Evolutionary conservation across 495 filamentous ascomycete genomes (phyloP).

Genomic region (Penicillium bialowiezense): DNA sequence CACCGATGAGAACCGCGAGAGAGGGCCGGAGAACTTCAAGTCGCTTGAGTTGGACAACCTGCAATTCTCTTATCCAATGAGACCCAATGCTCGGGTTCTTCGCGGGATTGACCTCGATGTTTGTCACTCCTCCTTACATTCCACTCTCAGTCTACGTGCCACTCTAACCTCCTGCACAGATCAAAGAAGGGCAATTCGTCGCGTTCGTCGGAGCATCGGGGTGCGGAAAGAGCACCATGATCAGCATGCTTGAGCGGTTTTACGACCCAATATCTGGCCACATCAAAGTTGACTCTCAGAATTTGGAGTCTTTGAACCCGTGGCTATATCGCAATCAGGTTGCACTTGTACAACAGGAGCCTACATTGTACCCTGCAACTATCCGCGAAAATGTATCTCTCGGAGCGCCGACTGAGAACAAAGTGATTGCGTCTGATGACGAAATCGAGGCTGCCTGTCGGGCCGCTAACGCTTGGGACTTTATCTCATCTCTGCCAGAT

Average conservation of each 20-base stretch:
- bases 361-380: constrained; percentile 38
- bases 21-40: constrained; percentile 16
- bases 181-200: constrained; percentile 36
- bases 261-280: constrained; percentile 40
- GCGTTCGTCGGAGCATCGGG: constrained; percentile 57
- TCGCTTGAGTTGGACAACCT: constrained; percentile 51
- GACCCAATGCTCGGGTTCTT: constrained; percentile 12
- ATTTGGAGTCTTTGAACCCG: constrained; percentile 14
- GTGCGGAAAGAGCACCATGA: constrained; percentile 55
- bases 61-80: constrained; percentile 54
- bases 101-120: constrained; percentile 11
- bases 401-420: constrained; percentile 18
- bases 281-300: constrained; percentile 24
- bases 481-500: constrained; percentile 32
- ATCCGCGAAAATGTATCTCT: constrained; percentile 47
- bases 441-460: constrained; percentile 24
- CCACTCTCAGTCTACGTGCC: neutral
- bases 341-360: constrained; percentile 41
- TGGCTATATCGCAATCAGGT: constrained; percentile 22
- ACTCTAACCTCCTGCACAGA: constrained; percentile 7
- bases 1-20: constrained; percentile 28
- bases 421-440: constrained; percentile 9
- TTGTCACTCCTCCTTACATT: neutral
- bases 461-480: constrained; percentile 31
- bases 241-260: constrained; percentile 55